phyloP scores from a whole-genome alignment of 139 green algal genomes.

The Chlamydomonas sp. region DNA sequence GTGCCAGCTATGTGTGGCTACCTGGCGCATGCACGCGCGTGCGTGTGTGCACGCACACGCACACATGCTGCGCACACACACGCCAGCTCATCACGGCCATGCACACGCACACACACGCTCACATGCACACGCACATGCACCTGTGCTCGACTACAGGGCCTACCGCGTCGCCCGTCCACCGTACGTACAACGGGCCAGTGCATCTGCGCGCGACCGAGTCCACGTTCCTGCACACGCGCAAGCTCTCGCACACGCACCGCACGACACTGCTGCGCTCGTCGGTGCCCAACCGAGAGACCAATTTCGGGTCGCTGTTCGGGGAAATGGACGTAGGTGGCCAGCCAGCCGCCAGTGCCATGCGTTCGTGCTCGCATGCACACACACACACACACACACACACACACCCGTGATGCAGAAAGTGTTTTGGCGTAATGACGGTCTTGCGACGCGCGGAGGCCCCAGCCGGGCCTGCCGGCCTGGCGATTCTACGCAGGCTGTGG shows the following conservation, averaged over 20 bases:
- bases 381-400: too few relatives aligned
- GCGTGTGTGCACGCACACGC: not conserved
- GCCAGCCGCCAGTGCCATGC: too few relatives aligned
- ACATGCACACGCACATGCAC: not conserved
- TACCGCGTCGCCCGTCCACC: not conserved
- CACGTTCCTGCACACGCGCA: slow-evolving; percentile 10
- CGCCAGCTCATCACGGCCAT: not conserved
- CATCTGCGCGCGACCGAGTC: not conserved
- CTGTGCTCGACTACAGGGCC: not conserved
- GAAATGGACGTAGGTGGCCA: slow-evolving; percentile 8
- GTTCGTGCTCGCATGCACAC: too few relatives aligned
- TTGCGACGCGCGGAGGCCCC: too few relatives aligned
- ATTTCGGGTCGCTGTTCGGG: slow-evolving; percentile 4
- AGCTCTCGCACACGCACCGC: not conserved
- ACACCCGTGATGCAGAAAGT: too few relatives aligned
- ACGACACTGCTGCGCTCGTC: slow-evolving; percentile 5
- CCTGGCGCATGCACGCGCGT: not conserved
- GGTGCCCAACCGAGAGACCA: not conserved
- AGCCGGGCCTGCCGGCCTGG: too few relatives aligned
- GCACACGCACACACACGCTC: not conserved
- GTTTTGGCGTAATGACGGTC: too few relatives aligned
- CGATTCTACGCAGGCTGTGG: too few relatives aligned
- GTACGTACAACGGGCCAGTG: not conserved
- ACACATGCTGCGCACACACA: not conserved
- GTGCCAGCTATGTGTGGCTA: too few relatives aligned